Evolutionary conservation across 257 asterid genomes (phyloP).

Genomic region (Anisodus acutangulus): DNA sequence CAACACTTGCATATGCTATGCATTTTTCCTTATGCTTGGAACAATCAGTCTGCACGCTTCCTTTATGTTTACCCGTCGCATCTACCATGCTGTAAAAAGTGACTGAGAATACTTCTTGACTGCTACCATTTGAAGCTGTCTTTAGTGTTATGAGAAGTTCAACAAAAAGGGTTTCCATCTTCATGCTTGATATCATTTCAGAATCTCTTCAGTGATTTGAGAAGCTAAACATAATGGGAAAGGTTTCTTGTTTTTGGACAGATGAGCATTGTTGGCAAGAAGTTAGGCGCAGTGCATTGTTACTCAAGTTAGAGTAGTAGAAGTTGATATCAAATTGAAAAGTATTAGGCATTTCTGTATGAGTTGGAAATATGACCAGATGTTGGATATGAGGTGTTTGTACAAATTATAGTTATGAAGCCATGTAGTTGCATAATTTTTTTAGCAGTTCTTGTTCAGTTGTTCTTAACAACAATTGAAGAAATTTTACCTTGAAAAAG

Average conservation of each 20-base stretch:
- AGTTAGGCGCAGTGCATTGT: not conserved
- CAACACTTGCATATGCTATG: constrained; percentile 72
- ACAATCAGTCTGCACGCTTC: constrained; percentile 68
- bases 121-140: not conserved
- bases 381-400: not conserved
- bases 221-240: not conserved
- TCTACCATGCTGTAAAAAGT: constrained; percentile 68
- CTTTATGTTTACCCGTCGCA: constrained; percentile 57
- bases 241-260: not conserved
- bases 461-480: no score
- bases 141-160: not conserved
- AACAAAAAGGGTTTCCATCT: not conserved
- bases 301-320: not conserved
- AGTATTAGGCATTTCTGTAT: not conserved
- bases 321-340: constrained; percentile 5
- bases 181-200: constrained; percentile 1
- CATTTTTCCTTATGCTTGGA: constrained; percentile 78
- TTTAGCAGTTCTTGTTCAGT: no score
- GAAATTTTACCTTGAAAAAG: no score
- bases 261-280: not conserved
- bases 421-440: not conserved
- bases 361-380: not conserved
- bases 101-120: constrained; percentile 50
- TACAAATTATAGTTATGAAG: not conserved
- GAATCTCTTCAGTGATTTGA: not conserved